Base-by-base conservation (phyloP, 2,329 filamentous ascomycete genomes). In the Nemania sp. region DNA sequence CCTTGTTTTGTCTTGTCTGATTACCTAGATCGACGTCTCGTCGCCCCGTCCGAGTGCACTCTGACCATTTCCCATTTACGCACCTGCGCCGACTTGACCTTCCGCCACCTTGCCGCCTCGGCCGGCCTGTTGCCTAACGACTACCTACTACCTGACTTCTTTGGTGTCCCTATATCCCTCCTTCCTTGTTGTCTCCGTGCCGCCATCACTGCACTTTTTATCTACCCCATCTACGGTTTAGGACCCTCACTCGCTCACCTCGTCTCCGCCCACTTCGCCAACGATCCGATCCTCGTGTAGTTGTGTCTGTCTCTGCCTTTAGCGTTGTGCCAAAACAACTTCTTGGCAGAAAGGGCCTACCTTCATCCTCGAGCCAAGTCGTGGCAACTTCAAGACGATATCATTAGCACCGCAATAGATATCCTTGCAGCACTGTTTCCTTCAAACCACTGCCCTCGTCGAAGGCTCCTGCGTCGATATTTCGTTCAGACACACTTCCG, bases 391-490 rank as follows among this genome's bases (percentile, higher is more conserved):
- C 20, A 44, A 40, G 20, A 37, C 48, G 23, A 30, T 8, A 42
- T 46, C 36, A 17, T 45, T 43, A 37, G 34, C 54, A 31, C 24
- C 6, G 33, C 44, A 5, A 31, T 15, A 46, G 12, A 28, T 24
- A 43, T 22, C 17, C 34, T 47, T 19, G 19, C 34, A 48, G 28
- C 33, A 30, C 17, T 12, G 26, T 26, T 8, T 36, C 22, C 30
- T 19, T n/a, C n/a, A n/a, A n/a, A 33, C 23, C 36, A 20, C 28
- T 33, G 19, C 30, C 24, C 33, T 33, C 44, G 48, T 34, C 47
- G 54, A 52, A 57, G 50, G 49, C 51, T 49, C 31, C 43, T 44
- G 31, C 24, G 31, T 52, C 34, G 33, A 12, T 19, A 39, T 11
- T 15, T 11, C n/a, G 44, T 40, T 41, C 48, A 37, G 15, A 40